phyloP scores from a whole-genome alignment of 2,329 filamentous ascomycete genomes.

The Septoria linicola region DNA sequence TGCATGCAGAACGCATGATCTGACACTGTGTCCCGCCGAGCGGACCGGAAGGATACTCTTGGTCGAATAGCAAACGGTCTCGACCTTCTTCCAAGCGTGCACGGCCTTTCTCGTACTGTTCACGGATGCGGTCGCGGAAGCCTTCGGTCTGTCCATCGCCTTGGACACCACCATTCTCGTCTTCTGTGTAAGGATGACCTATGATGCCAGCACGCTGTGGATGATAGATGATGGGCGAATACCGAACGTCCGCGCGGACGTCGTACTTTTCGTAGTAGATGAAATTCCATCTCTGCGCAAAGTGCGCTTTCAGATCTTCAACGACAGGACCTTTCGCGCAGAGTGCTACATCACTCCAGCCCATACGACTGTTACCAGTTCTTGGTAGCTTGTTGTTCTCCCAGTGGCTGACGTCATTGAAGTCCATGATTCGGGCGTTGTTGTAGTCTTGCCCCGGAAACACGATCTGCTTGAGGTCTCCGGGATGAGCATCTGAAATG shows the following conservation, averaged over 20 bases:
- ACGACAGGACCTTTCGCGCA: conserved; percentile 74
- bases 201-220: conserved; percentile 39
- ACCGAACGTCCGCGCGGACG: conserved; percentile 54
- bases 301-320: conserved; percentile 72
- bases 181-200: conserved; percentile 34
- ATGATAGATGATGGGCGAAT: conserved; percentile 42
- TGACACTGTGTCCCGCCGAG: conserved; percentile 77
- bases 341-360: conserved; percentile 84
- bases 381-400: conserved; percentile 84
- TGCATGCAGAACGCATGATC: conserved; percentile 59
- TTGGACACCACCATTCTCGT: conserved; percentile 28
- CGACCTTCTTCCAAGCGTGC: conserved; percentile 29
- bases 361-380: conserved; percentile 71
- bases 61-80: conserved; percentile 22
- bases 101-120: conserved; percentile 31
- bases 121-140: conserved; percentile 35
- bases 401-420: conserved; percentile 75
- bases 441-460: conserved; percentile 94
- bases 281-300: conserved; percentile 87
- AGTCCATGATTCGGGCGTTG: conserved; percentile 80
- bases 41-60: conserved; percentile 38
- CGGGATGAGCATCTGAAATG: conserved; percentile 79
- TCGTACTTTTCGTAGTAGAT: conserved; percentile 82
- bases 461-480: conserved; percentile 70
- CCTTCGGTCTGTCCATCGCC: conserved; percentile 35